Percentiles rank a stretch among this genome's conserved stretches.
phyloP scores from a whole-genome alignment of 2,329 filamentous ascomycete genomes.

The Magnaporthiopsis incrustans region DNA sequence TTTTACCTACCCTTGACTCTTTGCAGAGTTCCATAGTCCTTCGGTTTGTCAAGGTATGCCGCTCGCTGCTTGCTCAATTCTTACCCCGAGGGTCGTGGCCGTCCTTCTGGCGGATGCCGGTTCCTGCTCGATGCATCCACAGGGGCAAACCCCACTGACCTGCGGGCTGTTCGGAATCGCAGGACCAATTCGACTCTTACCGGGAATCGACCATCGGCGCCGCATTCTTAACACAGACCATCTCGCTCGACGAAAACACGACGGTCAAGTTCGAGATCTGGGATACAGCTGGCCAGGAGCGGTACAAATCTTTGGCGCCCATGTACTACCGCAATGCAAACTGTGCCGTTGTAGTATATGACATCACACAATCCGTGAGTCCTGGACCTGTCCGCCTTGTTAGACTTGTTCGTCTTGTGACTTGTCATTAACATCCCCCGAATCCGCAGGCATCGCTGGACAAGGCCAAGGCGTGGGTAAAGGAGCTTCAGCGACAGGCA shows the following conservation, averaged over 20 bases:
- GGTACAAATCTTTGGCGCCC: constrained; percentile 96
- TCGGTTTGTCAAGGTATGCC: constrained; percentile 90
- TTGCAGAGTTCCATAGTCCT: constrained; percentile 88
- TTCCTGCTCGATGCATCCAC: neutral
- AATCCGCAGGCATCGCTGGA: constrained; percentile 74
- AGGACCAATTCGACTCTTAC: constrained; percentile 99
- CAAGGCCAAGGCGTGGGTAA: constrained; percentile 99
- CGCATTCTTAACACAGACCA: constrained; percentile 97
- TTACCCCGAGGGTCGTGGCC: too few relatives aligned
- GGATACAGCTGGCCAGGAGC: constrained; percentile 96
- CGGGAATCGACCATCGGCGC: constrained; percentile 97
- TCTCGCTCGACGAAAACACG: constrained; percentile 93
- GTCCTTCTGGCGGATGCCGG: too few relatives aligned
- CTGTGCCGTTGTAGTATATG: constrained; percentile 97
- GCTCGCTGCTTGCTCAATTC: neutral
- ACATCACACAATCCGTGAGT: constrained; percentile 96
- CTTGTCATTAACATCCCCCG: neutral
- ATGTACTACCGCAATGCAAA: constrained; percentile 99
- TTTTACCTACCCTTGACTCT: neutral
- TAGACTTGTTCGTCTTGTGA: constrained; percentile 5
- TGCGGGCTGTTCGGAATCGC: constrained; percentile 3
- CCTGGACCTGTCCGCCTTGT: constrained; percentile 2
- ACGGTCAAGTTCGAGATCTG: constrained; percentile 99
- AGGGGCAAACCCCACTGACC: neutral
- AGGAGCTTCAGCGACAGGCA: constrained; percentile 95